phyloP scores from a whole-genome alignment of 805 yeast species.

The Candida silvatica region DNA sequence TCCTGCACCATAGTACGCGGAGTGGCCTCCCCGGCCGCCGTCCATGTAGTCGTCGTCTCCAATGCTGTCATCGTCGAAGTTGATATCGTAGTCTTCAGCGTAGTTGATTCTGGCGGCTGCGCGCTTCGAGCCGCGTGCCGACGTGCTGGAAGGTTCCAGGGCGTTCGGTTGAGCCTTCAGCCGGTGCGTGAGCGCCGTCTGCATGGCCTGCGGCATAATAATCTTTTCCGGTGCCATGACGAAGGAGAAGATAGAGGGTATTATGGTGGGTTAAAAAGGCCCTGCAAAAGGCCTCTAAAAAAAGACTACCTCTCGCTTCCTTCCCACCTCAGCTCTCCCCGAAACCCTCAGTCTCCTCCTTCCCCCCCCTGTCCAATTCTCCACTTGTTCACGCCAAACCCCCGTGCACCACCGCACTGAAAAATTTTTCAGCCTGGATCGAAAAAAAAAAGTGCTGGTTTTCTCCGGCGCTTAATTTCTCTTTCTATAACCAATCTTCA shows the following conservation, averaged over 20 bases:
- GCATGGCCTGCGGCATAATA: conserved; percentile 64
- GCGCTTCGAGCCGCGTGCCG: conserved; percentile 72
- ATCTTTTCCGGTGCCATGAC: conserved; percentile 13
- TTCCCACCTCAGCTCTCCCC: too few species aligned
- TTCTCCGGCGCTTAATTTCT: too few species aligned
- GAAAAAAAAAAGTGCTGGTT: too few species aligned
- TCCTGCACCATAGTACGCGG: neutral
- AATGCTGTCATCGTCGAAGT: conserved; percentile 22
- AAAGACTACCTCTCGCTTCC: too few species aligned
- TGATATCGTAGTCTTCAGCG: conserved; percentile 68
- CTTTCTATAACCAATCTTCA: too few species aligned
- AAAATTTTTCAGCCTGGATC: neutral
- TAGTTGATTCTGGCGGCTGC: conserved; percentile 57
- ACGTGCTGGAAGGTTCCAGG: conserved; percentile 62
- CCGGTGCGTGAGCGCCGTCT: conserved; percentile 68
- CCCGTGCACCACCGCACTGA: too few species aligned
- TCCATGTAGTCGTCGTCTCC: conserved; percentile 36
- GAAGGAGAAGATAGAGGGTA: too few species aligned
- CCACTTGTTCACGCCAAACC: too few species aligned
- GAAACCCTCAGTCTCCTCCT: too few species aligned
- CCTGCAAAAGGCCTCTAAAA: too few species aligned
- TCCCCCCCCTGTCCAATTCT: too few species aligned
- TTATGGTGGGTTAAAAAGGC: too few species aligned
- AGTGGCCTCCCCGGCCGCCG: conserved; percentile 5
- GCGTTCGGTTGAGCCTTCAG: conserved; percentile 69